Conservation (phyloP, 2,329 filamentous ascomycete species). For the Pseudocercospora macadamiae region DNA sequence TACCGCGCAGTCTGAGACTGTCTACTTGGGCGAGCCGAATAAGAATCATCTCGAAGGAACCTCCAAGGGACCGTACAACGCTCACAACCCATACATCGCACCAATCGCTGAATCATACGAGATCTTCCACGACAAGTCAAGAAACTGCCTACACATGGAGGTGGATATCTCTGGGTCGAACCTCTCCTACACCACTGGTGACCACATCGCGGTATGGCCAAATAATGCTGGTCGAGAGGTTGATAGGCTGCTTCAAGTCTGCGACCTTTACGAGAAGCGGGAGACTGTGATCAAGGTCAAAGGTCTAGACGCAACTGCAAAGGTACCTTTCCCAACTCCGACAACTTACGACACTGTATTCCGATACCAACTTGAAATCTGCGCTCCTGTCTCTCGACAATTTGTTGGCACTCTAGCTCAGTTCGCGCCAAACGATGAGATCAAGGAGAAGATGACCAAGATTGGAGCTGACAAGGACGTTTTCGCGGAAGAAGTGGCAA, state of each 20-base stretch:
- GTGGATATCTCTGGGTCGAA: slow-evolving; percentile 89
- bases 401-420: slow-evolving; percentile 84
- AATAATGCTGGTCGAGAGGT: slow-evolving; percentile 93
- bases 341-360: slow-evolving; percentile 93
- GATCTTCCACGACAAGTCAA: slow-evolving; percentile 82
- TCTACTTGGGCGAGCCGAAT: slow-evolving; percentile 88
- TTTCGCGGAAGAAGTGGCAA: slow-evolving; percentile 82
- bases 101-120: slow-evolving; percentile 90
- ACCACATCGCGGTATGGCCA: slow-evolving; percentile 97
- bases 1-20: slow-evolving; percentile 72
- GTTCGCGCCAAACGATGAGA: slow-evolving; percentile 82
- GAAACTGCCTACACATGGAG: slow-evolving; percentile 97
- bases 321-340: slow-evolving; percentile 95
- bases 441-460: slow-evolving; percentile 85
- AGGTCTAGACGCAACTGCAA: slow-evolving; percentile 89
- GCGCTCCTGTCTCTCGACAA: slow-evolving; percentile 92
- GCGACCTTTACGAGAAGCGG: slow-evolving; percentile 76
- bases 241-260: slow-evolving; percentile 79
- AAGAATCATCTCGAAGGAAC: slow-evolving; percentile 82
- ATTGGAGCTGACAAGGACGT: slow-evolving; percentile 93
- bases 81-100: slow-evolving; percentile 85
- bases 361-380: slow-evolving; percentile 96
- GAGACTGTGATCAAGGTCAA: slow-evolving; percentile 85
- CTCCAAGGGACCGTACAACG: slow-evolving; percentile 87
- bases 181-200: slow-evolving; percentile 90